Percentiles rank a stretch among this genome's conserved stretches.
Evolutionary conservation across 257 asterid genomes (phyloP).

Genomic region (Oldenlandia corymbosa): DNA sequence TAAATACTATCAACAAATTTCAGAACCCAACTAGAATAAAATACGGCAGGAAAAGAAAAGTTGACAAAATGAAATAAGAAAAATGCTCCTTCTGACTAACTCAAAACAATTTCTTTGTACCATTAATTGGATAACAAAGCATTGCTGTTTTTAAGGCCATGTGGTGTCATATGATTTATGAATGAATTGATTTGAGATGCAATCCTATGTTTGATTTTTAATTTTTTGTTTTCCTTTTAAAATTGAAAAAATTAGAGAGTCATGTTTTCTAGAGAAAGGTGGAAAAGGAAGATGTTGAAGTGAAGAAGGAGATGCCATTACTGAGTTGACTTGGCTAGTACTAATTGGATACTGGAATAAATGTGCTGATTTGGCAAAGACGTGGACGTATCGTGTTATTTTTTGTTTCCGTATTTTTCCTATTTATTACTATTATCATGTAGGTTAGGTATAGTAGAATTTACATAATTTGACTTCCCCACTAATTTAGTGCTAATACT

Average conservation of each 20-base stretch:
- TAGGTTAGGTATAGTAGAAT: too few species aligned
- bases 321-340: not conserved
- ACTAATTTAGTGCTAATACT: too few species aligned
- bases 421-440: too few species aligned
- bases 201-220: not conserved
- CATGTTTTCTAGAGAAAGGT: not conserved
- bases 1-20: not conserved
- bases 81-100: not conserved
- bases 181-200: not conserved
- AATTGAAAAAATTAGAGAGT: not conserved
- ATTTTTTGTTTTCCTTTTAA: not conserved
- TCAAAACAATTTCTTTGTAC: constrained; percentile 12
- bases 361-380: too few species aligned
- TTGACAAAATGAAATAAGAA: not conserved
- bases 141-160: constrained; percentile 6
- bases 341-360: too few species aligned
- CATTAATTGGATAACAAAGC: constrained; percentile 2
- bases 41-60: not conserved
- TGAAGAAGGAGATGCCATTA: not conserved
- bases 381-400: too few species aligned
- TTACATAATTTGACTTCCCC: too few species aligned
- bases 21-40: constrained; percentile 9
- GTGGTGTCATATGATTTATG: too few species aligned
- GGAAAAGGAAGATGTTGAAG: not conserved
- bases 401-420: too few species aligned